Evolutionary conservation across 805 yeast species (phyloP), one percentile per base, ranked within the genome.

Genomic region (Vanderwaltozyma verrucispora): DNA sequence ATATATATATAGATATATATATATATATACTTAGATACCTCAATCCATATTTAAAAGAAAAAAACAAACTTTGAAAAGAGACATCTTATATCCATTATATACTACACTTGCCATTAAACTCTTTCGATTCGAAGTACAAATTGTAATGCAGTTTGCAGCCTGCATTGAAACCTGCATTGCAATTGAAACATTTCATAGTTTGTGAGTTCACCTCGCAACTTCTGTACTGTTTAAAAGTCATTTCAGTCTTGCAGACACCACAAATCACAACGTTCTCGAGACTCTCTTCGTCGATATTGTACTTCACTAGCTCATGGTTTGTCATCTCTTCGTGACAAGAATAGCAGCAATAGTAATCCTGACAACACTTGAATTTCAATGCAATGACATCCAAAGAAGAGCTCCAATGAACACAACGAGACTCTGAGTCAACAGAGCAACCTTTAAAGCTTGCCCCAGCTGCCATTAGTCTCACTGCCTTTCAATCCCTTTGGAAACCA

Each of bases 331-430:
- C 25, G 31, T 60, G 64, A 31, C 64, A 60, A 19, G 51, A 33
- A 28, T 44, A 45, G 31, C 64, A 60, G 12, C 62, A 49, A 29
- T 51, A 60, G 29, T 43, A 60, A 2, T 24, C 23, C 3, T 42
- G 37, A 13, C 39, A 37, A 35, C 64, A 60, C 38, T 49, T 54
- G 32, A 59, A 56, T 38, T 52, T 54, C 16, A 60, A 33, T 16
- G 62, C 57, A 1, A 60, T 44, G 3, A 60, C 45, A 39, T 60
- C 64, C 17, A 50, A 30, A 5, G 41, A 41, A 1, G 56, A 45
- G 23, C 59, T 44, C 63, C 63, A 60, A 41, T 60, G 64, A 12
- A 40, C 41, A 36, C 64, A 60, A 11, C 64, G 37, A 2, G 57
- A 47, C 33, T 51, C 37, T 1, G 42, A 35, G 36, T 60, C 64